Conservation (phyloP, 2,329 filamentous ascomycete species). For the Bipolaris cookei region DNA sequence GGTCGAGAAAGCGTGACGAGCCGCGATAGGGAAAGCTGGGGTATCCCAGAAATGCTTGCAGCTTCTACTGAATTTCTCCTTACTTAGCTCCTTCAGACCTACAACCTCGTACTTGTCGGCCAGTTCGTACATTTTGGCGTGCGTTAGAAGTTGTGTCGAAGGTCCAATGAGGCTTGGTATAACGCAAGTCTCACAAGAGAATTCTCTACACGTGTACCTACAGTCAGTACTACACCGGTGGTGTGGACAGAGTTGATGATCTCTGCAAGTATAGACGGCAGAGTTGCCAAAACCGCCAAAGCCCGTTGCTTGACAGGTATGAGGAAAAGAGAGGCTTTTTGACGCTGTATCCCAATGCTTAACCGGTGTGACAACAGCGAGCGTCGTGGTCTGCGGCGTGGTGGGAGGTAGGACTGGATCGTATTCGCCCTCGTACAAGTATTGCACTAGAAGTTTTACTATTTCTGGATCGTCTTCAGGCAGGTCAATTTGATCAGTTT, state of each 20-base stretch:
- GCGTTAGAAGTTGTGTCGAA: background rate
- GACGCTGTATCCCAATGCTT: background rate
- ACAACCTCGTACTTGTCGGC: slow-evolving; percentile 8
- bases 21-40: background rate
- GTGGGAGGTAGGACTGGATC: background rate
- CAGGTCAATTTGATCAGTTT: background rate
- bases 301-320: background rate
- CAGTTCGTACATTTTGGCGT: slow-evolving; percentile 6
- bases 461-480: background rate
- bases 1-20: background rate
- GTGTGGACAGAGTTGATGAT: background rate
- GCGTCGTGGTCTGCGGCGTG: background rate
- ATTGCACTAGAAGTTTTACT: background rate
- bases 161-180: background rate
- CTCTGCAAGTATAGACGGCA: background rate
- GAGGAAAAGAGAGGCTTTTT: slow-evolving; percentile 1
- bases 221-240: background rate
- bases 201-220: background rate
- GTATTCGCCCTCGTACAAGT: slow-evolving; percentile 3
- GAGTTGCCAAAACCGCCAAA: background rate
- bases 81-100: background rate
- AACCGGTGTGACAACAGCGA: slow-evolving; percentile 1
- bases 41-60: background rate
- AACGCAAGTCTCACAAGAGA: background rate
- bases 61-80: background rate